Conservation (phyloP, 352 stramenopile species). For the Globisporangium uncinulatum region DNA sequence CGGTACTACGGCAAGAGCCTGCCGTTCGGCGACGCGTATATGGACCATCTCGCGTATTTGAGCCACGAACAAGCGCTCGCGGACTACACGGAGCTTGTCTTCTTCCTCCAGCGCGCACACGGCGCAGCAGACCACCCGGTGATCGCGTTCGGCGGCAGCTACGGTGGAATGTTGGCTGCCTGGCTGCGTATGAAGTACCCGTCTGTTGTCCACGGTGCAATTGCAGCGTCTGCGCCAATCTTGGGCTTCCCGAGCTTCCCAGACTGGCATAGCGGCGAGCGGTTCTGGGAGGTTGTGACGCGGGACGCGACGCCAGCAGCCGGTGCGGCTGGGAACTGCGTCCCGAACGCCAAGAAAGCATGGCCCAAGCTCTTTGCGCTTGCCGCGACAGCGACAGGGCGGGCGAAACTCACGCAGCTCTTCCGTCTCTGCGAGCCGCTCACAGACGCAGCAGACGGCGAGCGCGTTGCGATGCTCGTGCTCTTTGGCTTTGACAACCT, state of each 20-base stretch:
- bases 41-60: slow-evolving; percentile 76
- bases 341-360: slow-evolving; percentile 74
- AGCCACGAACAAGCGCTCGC: slow-evolving; percentile 91
- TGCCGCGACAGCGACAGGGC: slow-evolving; percentile 48
- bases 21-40: slow-evolving; percentile 65
- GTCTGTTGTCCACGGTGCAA: slow-evolving; percentile 85
- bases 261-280: slow-evolving; percentile 43
- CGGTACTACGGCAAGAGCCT: slow-evolving; percentile 93
- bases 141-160: slow-evolving; percentile 94
- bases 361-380: slow-evolving; percentile 77
- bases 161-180: slow-evolving; percentile 93
- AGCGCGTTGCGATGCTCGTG: slow-evolving; percentile 67
- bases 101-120: slow-evolving; percentile 74
- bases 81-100: slow-evolving; percentile 90
- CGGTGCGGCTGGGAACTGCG: slow-evolving; percentile 70
- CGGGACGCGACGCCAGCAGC: slow-evolving; percentile 60
- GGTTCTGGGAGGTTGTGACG: slow-evolving; percentile 85
- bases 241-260: slow-evolving; percentile 79
- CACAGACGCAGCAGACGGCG: slow-evolving; percentile 28
- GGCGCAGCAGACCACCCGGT: slow-evolving; percentile 72
- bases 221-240: slow-evolving; percentile 93
- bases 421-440: slow-evolving; percentile 72
- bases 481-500: slow-evolving; percentile 90
- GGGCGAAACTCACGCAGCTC: slow-evolving; percentile 42
- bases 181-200: slow-evolving; percentile 97